Evolutionary conservation across 2,329 filamentous ascomycete genomes (phyloP).

Genomic region (Massarina eburnea): DNA sequence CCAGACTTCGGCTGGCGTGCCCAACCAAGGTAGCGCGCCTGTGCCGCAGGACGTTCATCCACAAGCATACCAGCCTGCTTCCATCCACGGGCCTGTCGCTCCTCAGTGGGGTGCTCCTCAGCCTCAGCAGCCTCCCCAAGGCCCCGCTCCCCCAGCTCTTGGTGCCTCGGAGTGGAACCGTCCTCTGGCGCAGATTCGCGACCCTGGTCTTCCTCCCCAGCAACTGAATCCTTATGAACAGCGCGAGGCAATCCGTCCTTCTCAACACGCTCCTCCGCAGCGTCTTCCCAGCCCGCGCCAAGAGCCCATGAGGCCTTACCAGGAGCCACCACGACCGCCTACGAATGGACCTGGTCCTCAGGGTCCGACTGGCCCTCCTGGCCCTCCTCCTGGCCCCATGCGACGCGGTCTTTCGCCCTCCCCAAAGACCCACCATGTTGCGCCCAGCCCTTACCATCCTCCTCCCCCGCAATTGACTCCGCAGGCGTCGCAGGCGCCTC

Average conservation of each 20-base stretch:
- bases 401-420: constrained; percentile 60
- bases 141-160: constrained; percentile 61
- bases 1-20: constrained; percentile 67
- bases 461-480: constrained; percentile 50
- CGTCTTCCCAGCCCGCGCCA: constrained; percentile 76
- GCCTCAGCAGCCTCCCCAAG: constrained; percentile 63
- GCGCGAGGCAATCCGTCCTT: constrained; percentile 70
- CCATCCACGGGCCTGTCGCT: constrained; percentile 78
- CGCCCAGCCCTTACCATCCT: constrained; percentile 54
- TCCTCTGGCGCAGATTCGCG: constrained; percentile 72
- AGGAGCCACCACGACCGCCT: constrained; percentile 62
- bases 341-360: constrained; percentile 47
- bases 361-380: constrained; percentile 37
- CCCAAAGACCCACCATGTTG: constrained; percentile 59
- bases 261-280: constrained; percentile 60
- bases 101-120: constrained; percentile 87
- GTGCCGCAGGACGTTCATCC: constrained; percentile 95
- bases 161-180: constrained; percentile 61
- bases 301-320: constrained; percentile 70
- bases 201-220: constrained; percentile 64
- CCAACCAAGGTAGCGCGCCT: constrained; percentile 74
- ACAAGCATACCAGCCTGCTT: constrained; percentile 83
- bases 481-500: constrained; percentile 53
- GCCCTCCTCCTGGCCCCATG: constrained; percentile 46
- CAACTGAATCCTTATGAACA: constrained; percentile 81